Conservation (phyloP, 495 filamentous ascomycete genomes). For the Xylaria acuta region DNA sequence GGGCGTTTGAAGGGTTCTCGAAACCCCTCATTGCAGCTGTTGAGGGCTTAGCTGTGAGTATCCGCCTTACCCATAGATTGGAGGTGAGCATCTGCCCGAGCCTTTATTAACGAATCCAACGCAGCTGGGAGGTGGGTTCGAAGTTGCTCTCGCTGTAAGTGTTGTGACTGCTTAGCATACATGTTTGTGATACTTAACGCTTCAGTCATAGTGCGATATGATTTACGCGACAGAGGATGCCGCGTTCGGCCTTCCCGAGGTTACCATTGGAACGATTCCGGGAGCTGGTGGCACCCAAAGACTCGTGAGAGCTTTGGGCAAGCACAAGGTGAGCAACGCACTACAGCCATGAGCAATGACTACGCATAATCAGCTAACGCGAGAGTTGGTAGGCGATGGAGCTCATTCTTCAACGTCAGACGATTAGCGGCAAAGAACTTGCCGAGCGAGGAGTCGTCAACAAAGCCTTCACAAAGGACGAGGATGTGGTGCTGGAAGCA, state of each 20-base stretch:
- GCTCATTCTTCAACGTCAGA: constrained; percentile 76
- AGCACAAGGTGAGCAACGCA: constrained; percentile 40
- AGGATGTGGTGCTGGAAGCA: constrained; percentile 33
- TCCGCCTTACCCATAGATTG: background rate
- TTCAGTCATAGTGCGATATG: constrained; percentile 44
- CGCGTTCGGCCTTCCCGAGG: constrained; percentile 51
- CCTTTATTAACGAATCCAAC: background rate
- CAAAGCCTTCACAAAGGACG: constrained; percentile 20
- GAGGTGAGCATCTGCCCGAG: constrained; percentile 2
- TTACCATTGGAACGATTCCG: constrained; percentile 52
- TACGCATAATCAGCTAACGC: constrained; percentile 3
- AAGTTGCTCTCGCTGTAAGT: constrained; percentile 43
- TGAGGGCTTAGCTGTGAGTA: constrained; percentile 41
- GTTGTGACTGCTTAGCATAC: background rate
- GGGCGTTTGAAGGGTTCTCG: constrained; percentile 38
- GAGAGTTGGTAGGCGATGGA: constrained; percentile 86
- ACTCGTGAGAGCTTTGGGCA: constrained; percentile 47
- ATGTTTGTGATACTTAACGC: background rate
- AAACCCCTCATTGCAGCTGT: constrained; percentile 48
- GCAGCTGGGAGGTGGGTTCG: constrained; percentile 47
- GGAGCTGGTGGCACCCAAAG: constrained; percentile 54
- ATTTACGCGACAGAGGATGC: constrained; percentile 44
- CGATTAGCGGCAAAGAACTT: constrained; percentile 68
- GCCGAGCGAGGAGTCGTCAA: constrained; percentile 33
- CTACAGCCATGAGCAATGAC: background rate